Base-by-base conservation (phyloP, 2,329 filamentous ascomycete species). In the Aspergillus chevalieri region DNA sequence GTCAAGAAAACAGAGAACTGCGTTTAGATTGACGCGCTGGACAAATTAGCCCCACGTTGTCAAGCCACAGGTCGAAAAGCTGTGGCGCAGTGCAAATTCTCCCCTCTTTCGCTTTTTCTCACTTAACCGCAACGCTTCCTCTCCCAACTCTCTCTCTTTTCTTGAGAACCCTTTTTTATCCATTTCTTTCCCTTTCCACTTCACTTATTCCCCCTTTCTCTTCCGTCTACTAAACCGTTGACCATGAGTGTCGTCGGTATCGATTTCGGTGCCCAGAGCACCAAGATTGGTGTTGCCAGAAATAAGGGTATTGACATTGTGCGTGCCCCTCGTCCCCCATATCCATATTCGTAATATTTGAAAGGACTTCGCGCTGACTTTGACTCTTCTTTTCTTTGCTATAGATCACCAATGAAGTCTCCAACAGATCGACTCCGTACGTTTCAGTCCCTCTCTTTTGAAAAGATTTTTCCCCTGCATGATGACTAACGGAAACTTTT, bases 291-390 rank as follows among this genome's bases (percentile, higher is more conserved):
- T 71, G 92, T 97, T 74, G 93, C 93, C 70, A 85, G 93, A 73
- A 97, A 97, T 76, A 91, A 94, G 72, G 93, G 93, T 77, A 93
- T 98, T 73, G 93, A 98, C 80, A 93, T 98, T 72, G 90, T 95
- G 82, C 70, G 90, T 93, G 68, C 60, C 62, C 61, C 57, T 57
- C 54, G 52, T 55, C 52, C 46, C 36, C 38, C 14, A n/a, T 34
- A 43, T 43, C 44, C 44, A 38, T 45, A 42, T 36, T 26, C 12
- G 24, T 36, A n/a, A 3, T n/a, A 14, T 6, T 10, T 36, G 15
- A 43, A 43, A 22, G 43, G 44, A 50, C 43, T 53, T n/a, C n/a
- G 22, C 33, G 50, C 57, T 61, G 46, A 59, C 58, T 44, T 33
- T 44, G 30, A 47, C 39, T 48, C 26, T 50, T 47, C 51, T 48